phyloP scores from a whole-genome alignment of 2,329 filamentous ascomycete species.

The Dryadomyces quercivorus region DNA sequence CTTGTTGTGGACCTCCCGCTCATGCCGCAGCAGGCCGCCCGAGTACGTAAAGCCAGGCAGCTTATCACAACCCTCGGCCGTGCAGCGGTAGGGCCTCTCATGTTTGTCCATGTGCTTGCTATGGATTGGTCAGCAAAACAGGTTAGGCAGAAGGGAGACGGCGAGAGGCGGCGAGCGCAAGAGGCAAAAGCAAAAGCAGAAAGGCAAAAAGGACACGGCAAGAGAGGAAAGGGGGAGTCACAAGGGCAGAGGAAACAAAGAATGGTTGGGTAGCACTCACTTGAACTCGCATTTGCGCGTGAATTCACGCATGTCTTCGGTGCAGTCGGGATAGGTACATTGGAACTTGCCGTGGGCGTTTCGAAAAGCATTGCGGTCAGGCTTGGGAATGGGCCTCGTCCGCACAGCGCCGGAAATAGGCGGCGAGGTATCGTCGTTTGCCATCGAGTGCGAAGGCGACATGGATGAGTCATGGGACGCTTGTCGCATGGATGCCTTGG shows the following conservation, averaged over 20 bases:
- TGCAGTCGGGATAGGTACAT: slow-evolving; percentile 61
- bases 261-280: slow-evolving; percentile 41
- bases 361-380: slow-evolving; percentile 42
- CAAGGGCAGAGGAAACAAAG: not conserved
- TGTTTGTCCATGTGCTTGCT: slow-evolving; percentile 99
- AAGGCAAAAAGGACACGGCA: not conserved
- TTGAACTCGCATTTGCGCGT: slow-evolving; percentile 86
- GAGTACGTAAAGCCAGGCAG: slow-evolving; percentile 92
- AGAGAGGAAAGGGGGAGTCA: too few species aligned
- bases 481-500: not conserved
- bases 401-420: slow-evolving; percentile 18
- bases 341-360: slow-evolving; percentile 65
- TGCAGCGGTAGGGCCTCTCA: slow-evolving; percentile 83
- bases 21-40: slow-evolving; percentile 76
- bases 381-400: slow-evolving; percentile 44
- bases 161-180: too few species aligned
- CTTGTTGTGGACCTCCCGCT: slow-evolving; percentile 86
- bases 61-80: slow-evolving; percentile 73
- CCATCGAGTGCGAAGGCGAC: not conserved
- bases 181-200: too few species aligned
- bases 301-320: slow-evolving; percentile 53
- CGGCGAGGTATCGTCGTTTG: not conserved
- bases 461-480: slow-evolving; percentile 5
- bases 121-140: slow-evolving; percentile 1
- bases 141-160: not conserved